Percentiles rank a stretch among this genome's conserved stretches.
Conservation (phyloP, 2,329 filamentous ascomycete species). For the Setomelanomma holmii region DNA sequence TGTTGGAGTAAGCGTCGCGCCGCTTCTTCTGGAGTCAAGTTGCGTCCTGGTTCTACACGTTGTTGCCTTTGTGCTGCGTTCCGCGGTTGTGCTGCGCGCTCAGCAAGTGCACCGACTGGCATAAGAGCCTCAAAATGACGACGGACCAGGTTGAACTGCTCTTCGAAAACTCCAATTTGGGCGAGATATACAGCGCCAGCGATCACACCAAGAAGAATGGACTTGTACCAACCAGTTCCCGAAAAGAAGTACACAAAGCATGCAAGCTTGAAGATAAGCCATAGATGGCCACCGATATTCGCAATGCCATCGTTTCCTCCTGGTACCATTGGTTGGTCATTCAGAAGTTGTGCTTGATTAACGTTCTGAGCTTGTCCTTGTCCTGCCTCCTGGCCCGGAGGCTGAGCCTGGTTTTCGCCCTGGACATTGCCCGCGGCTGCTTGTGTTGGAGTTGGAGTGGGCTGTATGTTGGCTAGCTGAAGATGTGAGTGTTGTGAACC, state of each 20-base stretch:
- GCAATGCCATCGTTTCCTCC: conserved; percentile 34
- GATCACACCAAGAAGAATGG: conserved; percentile 50
- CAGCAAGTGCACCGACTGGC: conserved; percentile 27
- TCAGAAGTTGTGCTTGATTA: conserved; percentile 17
- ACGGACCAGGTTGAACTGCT: conserved; percentile 47
- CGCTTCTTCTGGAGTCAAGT: conserved; percentile 50
- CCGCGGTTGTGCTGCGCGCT: conserved; percentile 20
- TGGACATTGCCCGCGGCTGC: conserved; percentile 16
- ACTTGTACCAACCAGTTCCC: conserved; percentile 52
- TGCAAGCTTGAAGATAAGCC: conserved; percentile 65
- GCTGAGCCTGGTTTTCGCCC: conserved; percentile 10
- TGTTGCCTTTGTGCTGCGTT: background rate
- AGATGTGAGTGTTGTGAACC: conserved; percentile 20
- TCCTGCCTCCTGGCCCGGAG: conserved; percentile 10
- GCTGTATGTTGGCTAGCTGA: conserved; percentile 26
- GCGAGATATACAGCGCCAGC: conserved; percentile 52
- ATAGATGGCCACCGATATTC: conserved; percentile 52
- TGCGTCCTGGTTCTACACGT: conserved; percentile 11
- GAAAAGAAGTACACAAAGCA: conserved; percentile 66
- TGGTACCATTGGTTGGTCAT: conserved; percentile 16
- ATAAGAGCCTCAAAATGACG: conserved; percentile 56
- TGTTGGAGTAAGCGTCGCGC: conserved; percentile 51
- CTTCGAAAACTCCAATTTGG: conserved; percentile 51
- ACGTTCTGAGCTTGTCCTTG: conserved; percentile 17
- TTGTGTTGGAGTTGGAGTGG: conserved; percentile 27